phyloP scores from a whole-genome alignment of 257 asterid species.

The Leptodermis oblonga region DNA sequence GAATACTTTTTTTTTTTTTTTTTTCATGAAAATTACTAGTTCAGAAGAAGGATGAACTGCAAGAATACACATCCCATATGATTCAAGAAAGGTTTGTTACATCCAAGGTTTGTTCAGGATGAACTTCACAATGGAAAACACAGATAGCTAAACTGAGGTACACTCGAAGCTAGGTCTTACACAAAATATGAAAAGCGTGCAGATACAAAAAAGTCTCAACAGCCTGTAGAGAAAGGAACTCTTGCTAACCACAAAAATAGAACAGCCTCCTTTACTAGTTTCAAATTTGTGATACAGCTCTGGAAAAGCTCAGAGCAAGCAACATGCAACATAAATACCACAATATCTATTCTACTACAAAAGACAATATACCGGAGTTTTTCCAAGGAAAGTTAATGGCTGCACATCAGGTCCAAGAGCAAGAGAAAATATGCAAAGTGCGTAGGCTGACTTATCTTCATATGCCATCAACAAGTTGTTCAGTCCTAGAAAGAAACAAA shows the following conservation, averaged over 20 bases:
- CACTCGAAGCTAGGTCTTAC: neutral
- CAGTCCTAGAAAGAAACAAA: slow-evolving; percentile 49
- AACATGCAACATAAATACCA: slow-evolving; percentile 4
- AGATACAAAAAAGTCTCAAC: neutral
- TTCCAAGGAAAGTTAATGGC: slow-evolving; percentile 79
- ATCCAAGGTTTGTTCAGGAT: neutral
- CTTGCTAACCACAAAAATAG: neutral
- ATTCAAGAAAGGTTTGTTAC: neutral
- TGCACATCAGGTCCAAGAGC: slow-evolving; percentile 80
- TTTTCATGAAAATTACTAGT: neutral
- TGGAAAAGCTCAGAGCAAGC: neutral
- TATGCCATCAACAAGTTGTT: slow-evolving; percentile 88
- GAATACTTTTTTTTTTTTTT: neutral
- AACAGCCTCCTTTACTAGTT: neutral
- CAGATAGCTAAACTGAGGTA: neutral
- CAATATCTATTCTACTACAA: neutral
- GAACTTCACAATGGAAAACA: neutral
- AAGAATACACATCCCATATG: neutral
- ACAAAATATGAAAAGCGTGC: neutral
- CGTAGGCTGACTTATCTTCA: slow-evolving; percentile 92
- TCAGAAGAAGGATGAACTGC: neutral
- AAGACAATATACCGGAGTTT: slow-evolving; percentile 51
- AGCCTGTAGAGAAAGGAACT: neutral
- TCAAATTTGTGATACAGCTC: neutral
- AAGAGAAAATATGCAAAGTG: slow-evolving; percentile 87